Evolutionary conservation across 2,329 filamentous ascomycete species (phyloP), one percentile per base, ranked within the genome.

Genomic region (Venturia aucupariae): DNA sequence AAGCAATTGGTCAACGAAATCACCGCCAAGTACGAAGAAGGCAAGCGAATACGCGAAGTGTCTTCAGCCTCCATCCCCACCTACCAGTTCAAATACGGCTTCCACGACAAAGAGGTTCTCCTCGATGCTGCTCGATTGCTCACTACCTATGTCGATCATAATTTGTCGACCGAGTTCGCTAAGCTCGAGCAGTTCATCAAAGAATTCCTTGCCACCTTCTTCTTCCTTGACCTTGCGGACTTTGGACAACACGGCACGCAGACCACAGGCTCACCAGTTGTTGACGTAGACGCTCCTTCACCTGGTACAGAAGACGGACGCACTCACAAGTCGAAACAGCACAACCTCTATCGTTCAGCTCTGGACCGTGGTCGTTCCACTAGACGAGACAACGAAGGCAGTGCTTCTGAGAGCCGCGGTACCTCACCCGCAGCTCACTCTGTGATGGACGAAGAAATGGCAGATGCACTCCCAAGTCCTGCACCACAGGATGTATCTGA

Each of bases 1-100:
- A 97, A 97, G 77, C 89, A 93, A 65, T 85, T 99, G 13, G 88
- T 94, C 41, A 90, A 92, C 70, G 88, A 94, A 66, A 92, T 97
- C 72, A 92, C 94, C 75, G 92, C 90, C 61, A 95, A 92, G 74
- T 89, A 93, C 69, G 92, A 97, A 74, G 92, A 97, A 75, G 90
- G 93, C 73, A 87, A 90, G 71, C 89, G 90, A 62, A 80, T 87
- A 69, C 85, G 87, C 67, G 84, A 82, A 68, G 81, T 85, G 60
- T 38, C 75, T 82, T 72, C 81, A 81, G 69, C 84, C 84, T 66
- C 80, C 84, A 51, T 27, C 6, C 81, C 85, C 19, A 85, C 84
- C 59, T 84, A 88, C 72, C 93, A 96, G 74, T 89, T 91, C 73
- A 80, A 85, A 55, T 93, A 89, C 78, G 80, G 82, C 22, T 91